Evolutionary conservation across 176 grass and related monocot genomes (phyloP), one percentile per base, ranked within the genome.

Genomic region (Oryza coarctata): DNA sequence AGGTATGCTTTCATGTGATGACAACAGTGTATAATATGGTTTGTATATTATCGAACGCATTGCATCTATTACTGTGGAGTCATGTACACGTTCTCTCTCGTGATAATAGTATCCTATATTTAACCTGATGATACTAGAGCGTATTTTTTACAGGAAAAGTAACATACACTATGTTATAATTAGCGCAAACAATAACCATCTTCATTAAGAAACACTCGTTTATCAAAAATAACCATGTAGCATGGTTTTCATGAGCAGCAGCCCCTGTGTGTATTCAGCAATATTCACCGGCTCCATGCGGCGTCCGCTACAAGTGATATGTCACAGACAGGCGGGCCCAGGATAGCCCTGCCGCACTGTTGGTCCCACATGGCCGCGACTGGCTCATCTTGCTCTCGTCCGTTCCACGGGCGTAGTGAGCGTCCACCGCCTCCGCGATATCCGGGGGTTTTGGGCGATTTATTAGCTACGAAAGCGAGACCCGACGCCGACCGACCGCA

Each of bases 371-470:
- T 78, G 32, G 20, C 33, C 29, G 66, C 6, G 65, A 1, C 70
- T 9, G 17, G 2, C 1, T 12, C 25, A 2, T 41, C 22, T 0
- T 5, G 2, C 17, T 11, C 10, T 34, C 26, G 0, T 13, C 43
- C 43, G 5, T 13, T 7, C 27, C 63, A 29, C 23, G 45, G 34
- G 52, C 40, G 52, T 17, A 29, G 13, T 1, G 11, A 44, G 33
- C 61, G 57, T 12, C 18, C 22, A 23, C 52, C 9, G 49, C 80
- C 7, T n/a, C 80, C 80, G 73, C 64, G 74, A 29, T 88, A 66
- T 68, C 62, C 50, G 62, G 70, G 49, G 79, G 49, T 68, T 69
- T 84, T 69, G 61, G 80, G 68, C 32, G 8, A 44, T 77, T 78
- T 77, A 44, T 73, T 72, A 22, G 57, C 68, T 15, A 64, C 70